Conservation (phyloP, 805 yeast genomes). For the Sugiyamaella valdiviana region DNA sequence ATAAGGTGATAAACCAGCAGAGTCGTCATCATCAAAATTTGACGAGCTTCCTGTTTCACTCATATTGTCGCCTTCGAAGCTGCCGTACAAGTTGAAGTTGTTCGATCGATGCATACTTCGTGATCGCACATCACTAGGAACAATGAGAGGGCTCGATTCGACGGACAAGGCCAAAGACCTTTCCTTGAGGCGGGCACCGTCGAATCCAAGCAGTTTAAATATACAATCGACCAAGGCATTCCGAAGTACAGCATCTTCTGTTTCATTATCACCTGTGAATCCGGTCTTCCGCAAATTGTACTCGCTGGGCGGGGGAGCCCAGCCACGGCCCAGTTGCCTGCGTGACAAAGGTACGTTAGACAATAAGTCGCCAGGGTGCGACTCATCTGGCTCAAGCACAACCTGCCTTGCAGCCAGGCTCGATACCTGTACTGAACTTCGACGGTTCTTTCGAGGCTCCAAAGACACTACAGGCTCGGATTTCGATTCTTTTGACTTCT, state of each 20-base stretch:
- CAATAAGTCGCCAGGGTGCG: conserved; percentile 79
- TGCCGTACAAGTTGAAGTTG: neutral
- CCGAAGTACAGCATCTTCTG: conserved; percentile 60
- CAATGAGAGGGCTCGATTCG: conserved; percentile 20
- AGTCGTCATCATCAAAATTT: conserved; percentile 4
- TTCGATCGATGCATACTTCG: neutral
- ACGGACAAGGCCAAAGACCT: conserved; percentile 9
- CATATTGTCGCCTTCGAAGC: neutral
- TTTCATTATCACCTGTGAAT: conserved; percentile 58
- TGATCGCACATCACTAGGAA: conserved; percentile 5
- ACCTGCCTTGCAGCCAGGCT: conserved; percentile 20
- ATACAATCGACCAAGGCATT: conserved; percentile 66
- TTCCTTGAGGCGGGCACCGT: conserved; percentile 25
- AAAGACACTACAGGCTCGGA: conserved; percentile 6
- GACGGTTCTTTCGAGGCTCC: conserved; percentile 8
- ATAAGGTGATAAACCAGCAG: conserved; percentile 1
- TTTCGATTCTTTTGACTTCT: conserved; percentile 19
- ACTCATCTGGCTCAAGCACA: conserved; percentile 30
- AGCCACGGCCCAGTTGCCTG: conserved; percentile 9
- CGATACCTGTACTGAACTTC: conserved; percentile 7
- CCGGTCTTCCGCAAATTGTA: conserved; percentile 8
- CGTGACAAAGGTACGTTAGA: conserved; percentile 61
- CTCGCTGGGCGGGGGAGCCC: conserved; percentile 5
- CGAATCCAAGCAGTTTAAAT: conserved; percentile 62
- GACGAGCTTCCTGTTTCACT: conserved; percentile 7